Evolutionary conservation across 2,329 filamentous ascomycete species (phyloP), one percentile per base, ranked within the genome.

Genomic region (Cladosporium sp.): DNA sequence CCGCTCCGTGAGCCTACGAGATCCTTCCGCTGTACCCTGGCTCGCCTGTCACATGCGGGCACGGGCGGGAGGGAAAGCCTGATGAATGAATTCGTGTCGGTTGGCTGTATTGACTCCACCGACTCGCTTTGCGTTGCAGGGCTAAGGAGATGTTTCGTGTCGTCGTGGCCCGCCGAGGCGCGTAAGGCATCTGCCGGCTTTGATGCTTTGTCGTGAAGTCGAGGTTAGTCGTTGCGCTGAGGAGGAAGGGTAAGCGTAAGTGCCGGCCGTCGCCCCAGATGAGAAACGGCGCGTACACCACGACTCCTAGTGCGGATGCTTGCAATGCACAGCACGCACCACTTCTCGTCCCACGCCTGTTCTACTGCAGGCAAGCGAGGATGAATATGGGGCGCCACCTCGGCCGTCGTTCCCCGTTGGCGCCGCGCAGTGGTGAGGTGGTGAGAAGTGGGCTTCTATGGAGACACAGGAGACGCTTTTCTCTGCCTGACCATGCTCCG

Each of bases 11-110:
- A 55, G 52, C 52, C 52, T 55, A 55, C 52, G 26, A 53, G 28
- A 55, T 55, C 52, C 52, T 55, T 55, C 52, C 28, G 26, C 26
- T 55, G 52, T 55, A 53, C 50, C 52, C 52, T 55, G 26, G 52
- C 52, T 21, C 52, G 52, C 52, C 52, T 33, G 52, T 55, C 52
- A 55, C 52, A 55, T 33, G 52, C n/a, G 31, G 52, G 52, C 52
- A 55, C 52, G 52, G 52, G 28, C 52, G 52, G 40, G 52, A 33
- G 29, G 28, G 52, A 55, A 55, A 55, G 28, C n/a, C 28, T 55
- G 52, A 23, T 46, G 40, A 46, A 46, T 46, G 40, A 21, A 46
- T 21, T 55, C 29, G 52, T 55, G 26, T 31, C 28, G 28, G 52
- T 31, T 31, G 28, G 52, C 52, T 21, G 52, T 33, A 28, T 33